Evolutionary conservation across 106 monocot genomes (phyloP), one percentile per base, ranked within the genome.

Genomic region (Dendrobium officinale): DNA sequence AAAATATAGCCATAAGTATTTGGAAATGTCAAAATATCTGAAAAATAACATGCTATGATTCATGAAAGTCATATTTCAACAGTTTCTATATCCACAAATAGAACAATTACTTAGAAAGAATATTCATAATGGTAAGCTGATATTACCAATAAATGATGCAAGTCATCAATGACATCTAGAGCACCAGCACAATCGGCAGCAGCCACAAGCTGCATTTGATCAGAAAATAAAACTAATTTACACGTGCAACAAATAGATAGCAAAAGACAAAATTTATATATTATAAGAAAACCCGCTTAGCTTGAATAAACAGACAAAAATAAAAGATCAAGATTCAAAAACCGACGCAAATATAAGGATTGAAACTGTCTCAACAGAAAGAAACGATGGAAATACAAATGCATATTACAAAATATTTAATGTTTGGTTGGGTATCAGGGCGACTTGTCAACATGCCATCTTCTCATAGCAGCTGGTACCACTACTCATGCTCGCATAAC

Each of bases 101-200:
- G 8, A 70, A 70, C 42, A 74, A 74, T 7, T 41, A 37, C 11
- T 16, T 37, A 37, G 20, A 74, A 49, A 49, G 18, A 76, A 75
- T 11, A 76, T 48, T 48, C 55, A 72, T 42, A 19, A 58, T 15
- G 31, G 31, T 47, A 44, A 68, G 56, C 13, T 40, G 49, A 77
- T 80, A 41, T 83, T 93, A 98, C 98, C 88, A 95, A 79, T 73
- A 98, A 84, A 79, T 92, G 87, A 58, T 98, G 95, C 89, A 98
- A 83, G 82, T 95, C 98, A 90, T 98, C 98, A 55, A 84, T 93
- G 80, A 98, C 95, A 85, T 98, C 98, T 42, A 98, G 82, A 78
- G 98, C 94, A 75, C 94, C 91, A 87, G 92, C 91, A 93, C 98
- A 98, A 80, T 98, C 98, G 75, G 98, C 91, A 58, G 92, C 92